Conservation (phyloP, 2,329 filamentous ascomycete species). For the Myrmaecium sp. region DNA sequence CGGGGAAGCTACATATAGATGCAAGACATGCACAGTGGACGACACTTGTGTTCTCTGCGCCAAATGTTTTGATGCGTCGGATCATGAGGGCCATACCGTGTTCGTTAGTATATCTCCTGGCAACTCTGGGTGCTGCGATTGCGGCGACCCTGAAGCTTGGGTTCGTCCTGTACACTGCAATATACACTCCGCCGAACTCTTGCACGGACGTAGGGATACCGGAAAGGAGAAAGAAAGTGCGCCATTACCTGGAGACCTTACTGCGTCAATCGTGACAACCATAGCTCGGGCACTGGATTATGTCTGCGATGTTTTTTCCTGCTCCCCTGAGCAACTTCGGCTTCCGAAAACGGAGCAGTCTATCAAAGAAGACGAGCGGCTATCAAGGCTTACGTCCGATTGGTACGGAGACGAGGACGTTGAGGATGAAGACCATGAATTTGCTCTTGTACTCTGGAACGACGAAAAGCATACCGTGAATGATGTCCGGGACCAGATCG, state of each 20-base stretch:
- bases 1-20: slow-evolving; percentile 86
- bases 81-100: slow-evolving; percentile 86
- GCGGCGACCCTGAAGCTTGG: slow-evolving; percentile 93
- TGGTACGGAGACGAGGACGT: slow-evolving; percentile 51
- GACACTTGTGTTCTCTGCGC: slow-evolving; percentile 92
- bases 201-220: slow-evolving; percentile 21
- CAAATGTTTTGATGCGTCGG: slow-evolving; percentile 85
- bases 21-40: slow-evolving; percentile 84
- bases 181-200: slow-evolving; percentile 55
- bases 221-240: slow-evolving; percentile 41
- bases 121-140: slow-evolving; percentile 94
- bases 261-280: slow-evolving; percentile 66
- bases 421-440: slow-evolving; percentile 51
- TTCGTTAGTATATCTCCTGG: slow-evolving; percentile 75
- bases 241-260: slow-evolving; percentile 54
- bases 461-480: slow-evolving; percentile 95
- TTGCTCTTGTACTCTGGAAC: slow-evolving; percentile 82
- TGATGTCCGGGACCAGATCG: slow-evolving; percentile 81
- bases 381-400: slow-evolving; percentile 57
- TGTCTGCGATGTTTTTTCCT: slow-evolving; percentile 94
- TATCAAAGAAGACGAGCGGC: slow-evolving; percentile 64
- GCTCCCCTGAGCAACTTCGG: slow-evolving; percentile 86
- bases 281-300: slow-evolving; percentile 79
- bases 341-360: slow-evolving; percentile 67
- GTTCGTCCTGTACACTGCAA: slow-evolving; percentile 73